These are phyloP conservation scores for Myriangium duriaei DNA, from an alignment of 2,329 filamentous ascomycete species.

Conservation along the genomic window DNA sequence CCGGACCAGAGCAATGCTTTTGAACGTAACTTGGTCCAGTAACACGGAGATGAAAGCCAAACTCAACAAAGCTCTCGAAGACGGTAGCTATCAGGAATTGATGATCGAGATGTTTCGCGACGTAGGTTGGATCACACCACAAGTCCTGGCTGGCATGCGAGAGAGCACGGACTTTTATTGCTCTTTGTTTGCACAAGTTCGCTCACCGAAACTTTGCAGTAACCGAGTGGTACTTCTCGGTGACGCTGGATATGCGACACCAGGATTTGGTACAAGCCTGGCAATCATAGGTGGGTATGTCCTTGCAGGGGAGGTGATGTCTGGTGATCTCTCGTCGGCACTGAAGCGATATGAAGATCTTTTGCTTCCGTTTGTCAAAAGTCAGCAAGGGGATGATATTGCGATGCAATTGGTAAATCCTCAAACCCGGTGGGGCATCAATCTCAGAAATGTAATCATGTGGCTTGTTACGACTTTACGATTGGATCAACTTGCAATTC, in stretches of 20 bases:
- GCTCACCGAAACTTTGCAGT: conserved; percentile 21
- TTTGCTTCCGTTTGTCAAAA: conserved; percentile 6
- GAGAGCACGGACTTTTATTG: conserved; percentile 19
- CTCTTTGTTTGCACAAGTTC: conserved; percentile 18
- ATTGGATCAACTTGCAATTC: no score
- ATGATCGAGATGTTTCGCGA: conserved; percentile 17
- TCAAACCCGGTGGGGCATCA: conserved; percentile 6
- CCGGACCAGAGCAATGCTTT: conserved; percentile 12
- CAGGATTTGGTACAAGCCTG: conserved; percentile 16
- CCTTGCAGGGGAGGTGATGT: conserved; percentile 16
- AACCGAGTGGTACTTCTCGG: conserved; percentile 18
- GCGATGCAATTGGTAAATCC: conserved; percentile 8
- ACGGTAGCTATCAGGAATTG: conserved; percentile 15
- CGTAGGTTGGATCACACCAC: conserved; percentile 21
- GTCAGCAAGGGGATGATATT: not conserved
- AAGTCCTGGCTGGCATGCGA: conserved; percentile 27
- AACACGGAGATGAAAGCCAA: conserved; percentile 9
- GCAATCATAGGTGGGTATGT: conserved; percentile 18
- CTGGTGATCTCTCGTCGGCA: conserved; percentile 1
- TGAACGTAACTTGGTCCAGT: no score
- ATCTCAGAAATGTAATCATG: conserved; percentile 4
- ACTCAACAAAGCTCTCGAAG: conserved; percentile 4
- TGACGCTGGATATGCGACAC: conserved; percentile 16
- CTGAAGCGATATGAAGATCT: conserved; percentile 5
- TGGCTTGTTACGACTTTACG: no score